A percentile compares a stretch with the other conserved stretches of the same genome.
These are phyloP conservation scores for Neurospora cerealis DNA, from an alignment of 495 filamentous ascomycete species.

Conservation along the genomic window DNA sequence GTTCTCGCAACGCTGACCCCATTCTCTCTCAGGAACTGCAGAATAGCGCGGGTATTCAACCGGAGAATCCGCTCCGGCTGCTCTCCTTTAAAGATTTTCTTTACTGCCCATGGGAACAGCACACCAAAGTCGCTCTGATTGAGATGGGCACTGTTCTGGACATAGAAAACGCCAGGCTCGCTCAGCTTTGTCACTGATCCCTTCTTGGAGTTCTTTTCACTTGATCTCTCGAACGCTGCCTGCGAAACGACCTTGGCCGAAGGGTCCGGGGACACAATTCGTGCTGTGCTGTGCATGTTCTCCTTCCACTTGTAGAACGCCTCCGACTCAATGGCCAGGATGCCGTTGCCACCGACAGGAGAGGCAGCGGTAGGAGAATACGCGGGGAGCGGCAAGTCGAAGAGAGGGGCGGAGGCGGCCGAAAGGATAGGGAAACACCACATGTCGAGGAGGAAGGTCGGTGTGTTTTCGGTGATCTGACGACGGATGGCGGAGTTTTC, in stretches of 20 bases:
- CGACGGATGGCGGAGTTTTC: conserved; percentile 34
- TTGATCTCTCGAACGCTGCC: neutral
- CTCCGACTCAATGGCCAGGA: conserved; percentile 57
- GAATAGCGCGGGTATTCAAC: conserved; percentile 52
- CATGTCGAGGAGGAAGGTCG: conserved; percentile 58
- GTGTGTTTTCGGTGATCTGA: conserved; percentile 54
- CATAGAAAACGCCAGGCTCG: conserved; percentile 53
- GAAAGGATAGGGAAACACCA: conserved; percentile 62
- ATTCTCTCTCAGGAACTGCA: conserved; percentile 48
- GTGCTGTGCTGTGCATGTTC: conserved; percentile 51
- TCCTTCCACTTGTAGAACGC: conserved; percentile 62
- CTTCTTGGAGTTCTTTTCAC: neutral
- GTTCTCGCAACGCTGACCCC: conserved; percentile 44
- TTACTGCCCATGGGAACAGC: conserved; percentile 59
- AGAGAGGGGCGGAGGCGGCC: conserved; percentile 43
- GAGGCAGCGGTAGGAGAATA: conserved; percentile 34
- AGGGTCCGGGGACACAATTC: conserved; percentile 43
- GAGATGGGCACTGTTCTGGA: conserved; percentile 52
- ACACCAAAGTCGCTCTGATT: conserved; percentile 71
- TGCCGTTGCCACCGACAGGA: conserved; percentile 30
- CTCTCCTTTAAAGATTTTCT: conserved; percentile 45
- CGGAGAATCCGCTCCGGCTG: conserved; percentile 52
- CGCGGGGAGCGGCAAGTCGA: conserved; percentile 54
- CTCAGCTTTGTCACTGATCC: conserved; percentile 8
- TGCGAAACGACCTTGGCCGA: conserved; percentile 15